phyloP scores from a whole-genome alignment of 148 eudicot genomes.

The Rhododendron simsii region DNA sequence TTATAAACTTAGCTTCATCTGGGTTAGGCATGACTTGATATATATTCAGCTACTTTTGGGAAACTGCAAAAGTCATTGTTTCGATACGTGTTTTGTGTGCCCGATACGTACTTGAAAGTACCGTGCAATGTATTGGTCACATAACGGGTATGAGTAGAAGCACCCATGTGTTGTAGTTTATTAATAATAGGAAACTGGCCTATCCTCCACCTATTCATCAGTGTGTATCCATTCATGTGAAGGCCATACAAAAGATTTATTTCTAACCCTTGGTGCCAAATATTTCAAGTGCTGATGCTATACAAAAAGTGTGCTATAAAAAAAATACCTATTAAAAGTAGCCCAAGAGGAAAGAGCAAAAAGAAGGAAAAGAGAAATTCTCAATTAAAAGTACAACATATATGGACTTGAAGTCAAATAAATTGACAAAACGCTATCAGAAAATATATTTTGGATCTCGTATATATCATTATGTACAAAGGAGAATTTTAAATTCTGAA shows the following conservation, averaged over 20 bases:
- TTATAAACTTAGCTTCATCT: not conserved
- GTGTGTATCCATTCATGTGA: not conserved
- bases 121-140: not conserved
- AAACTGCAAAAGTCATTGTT: not conserved
- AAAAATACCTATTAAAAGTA: not conserved
- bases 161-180: not conserved
- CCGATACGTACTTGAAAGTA: not conserved
- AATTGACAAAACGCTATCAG: not conserved
- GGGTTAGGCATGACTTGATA: not conserved
- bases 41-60: not conserved
- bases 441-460: not conserved
- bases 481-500: not conserved
- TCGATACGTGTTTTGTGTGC: not conserved
- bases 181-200: not conserved
- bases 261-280: not conserved
- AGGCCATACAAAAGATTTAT: not conserved
- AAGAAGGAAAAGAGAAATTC: not conserved
- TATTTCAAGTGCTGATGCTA: not conserved
- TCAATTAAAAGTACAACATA: not conserved
- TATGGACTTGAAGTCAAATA: not conserved
- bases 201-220: not conserved
- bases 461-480: not conserved
- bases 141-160: not conserved
- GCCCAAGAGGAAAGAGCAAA: not conserved
- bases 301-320: not conserved